Base-by-base conservation (phyloP, 805 yeast species). In the Lipomyces spencermartinsiae region DNA sequence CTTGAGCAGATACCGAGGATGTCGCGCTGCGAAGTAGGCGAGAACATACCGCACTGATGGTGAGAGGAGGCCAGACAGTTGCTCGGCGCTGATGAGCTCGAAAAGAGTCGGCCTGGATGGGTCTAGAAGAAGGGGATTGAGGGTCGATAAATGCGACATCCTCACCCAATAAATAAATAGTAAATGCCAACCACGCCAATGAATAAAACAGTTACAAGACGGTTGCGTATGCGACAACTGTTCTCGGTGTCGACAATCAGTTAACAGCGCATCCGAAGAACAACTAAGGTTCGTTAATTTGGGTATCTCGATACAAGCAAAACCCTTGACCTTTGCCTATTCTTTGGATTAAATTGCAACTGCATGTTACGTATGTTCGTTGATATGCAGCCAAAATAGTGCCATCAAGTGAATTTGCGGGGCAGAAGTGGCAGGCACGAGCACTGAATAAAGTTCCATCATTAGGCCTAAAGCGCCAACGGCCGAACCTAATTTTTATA, bases 51-150 rank as follows among this genome's bases (percentile, higher is more conserved):
- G 80, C 25, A 93, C 76, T 0, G 97, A 91, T 0, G 97, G 97
- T 0, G 97, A 87, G 43, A 94, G 80, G 65, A 94, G 82, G 1
- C 84, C 81, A 67, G 91, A 92, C 33, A 94, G 83, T 79, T 94
- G 97, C 67, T 85, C 84, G 0, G 97, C 86, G 0, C 97, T 92
- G 12, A 92, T 81, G 61, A 94, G 84, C 81, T 94, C 99, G 78
- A 93, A 94, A 1, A 94, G 81, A 0, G 98, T 93, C 0, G 98
- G 98, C 1, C 88, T 83, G 63, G 86, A 89, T 1, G 89, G 83
- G 74, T 91, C 93, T 71, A 92, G 79, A 59, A 89, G 86, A 37
- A 92, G 83, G 1, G 97, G 91, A 78, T 91, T 92, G 59, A 92
- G 81, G 1, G 93, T 58, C 29, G 69, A 58, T 29, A 69, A 62